A percentile compares a stretch with the other conserved stretches of the same genome.
phyloP scores from a whole-genome alignment of 345 rosid species.

The Populus ilicifolia region DNA sequence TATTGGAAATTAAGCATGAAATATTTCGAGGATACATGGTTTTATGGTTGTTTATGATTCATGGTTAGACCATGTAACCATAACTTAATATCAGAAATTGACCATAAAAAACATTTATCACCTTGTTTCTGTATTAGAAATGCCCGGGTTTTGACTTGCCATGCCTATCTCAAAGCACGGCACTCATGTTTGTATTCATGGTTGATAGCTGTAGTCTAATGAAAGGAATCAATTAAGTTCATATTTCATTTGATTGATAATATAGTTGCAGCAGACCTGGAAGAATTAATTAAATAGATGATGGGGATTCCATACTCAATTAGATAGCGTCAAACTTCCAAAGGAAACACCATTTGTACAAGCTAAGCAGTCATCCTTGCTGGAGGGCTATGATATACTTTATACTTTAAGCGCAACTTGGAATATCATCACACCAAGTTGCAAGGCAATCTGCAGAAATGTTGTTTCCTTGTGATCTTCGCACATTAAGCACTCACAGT shows the following conservation, averaged over 20 bases:
- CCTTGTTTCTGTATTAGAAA: neutral
- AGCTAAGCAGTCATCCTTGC: neutral
- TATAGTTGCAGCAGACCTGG: neutral
- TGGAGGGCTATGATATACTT: neutral
- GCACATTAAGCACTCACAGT: neutral
- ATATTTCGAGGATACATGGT: neutral
- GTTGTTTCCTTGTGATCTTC: neutral
- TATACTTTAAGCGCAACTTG: neutral
- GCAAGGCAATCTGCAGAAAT: neutral
- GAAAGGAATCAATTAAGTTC: neutral
- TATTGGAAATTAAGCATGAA: neutral
- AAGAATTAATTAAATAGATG: neutral
- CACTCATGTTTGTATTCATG: neutral
- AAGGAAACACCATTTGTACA: neutral
- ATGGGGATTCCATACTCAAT: neutral
- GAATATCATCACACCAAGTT: neutral
- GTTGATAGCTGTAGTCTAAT: neutral
- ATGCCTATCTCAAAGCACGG: neutral
- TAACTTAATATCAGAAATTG: neutral
- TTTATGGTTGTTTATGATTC: neutral
- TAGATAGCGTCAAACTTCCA: neutral
- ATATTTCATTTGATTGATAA: neutral
- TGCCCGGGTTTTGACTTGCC: neutral
- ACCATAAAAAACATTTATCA: neutral
- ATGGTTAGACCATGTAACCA: neutral